Conservation (phyloP, 2,329 filamentous ascomycete species). For the Fusarium verrucosum region DNA sequence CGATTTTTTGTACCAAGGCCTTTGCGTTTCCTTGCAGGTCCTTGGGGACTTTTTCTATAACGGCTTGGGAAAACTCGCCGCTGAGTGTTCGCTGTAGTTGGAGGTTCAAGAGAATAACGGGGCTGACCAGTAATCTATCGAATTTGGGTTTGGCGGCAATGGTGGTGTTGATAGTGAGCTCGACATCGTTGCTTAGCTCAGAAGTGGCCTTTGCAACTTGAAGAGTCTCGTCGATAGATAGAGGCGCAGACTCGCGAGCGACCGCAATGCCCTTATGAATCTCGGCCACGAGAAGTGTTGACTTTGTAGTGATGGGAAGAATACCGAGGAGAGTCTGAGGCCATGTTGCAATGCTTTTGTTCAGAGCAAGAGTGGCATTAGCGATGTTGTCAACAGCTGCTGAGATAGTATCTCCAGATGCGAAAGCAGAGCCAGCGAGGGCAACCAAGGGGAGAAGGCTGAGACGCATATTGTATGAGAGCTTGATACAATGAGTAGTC, state of each 20-base stretch:
- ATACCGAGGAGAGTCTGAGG: conserved; percentile 51
- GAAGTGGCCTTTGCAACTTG: conserved; percentile 51
- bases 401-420: conserved; percentile 49
- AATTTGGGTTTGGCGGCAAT: conserved; percentile 56
- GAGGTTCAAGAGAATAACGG: conserved; percentile 56
- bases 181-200: conserved; percentile 50
- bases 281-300: conserved; percentile 50
- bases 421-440: conserved; percentile 43
- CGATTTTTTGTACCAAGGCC: conserved; percentile 51
- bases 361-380: conserved; percentile 47
- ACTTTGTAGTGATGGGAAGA: conserved; percentile 53
- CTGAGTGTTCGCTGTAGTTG: conserved; percentile 53
- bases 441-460: conserved; percentile 36
- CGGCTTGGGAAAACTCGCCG: conserved; percentile 49
- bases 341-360: conserved; percentile 50
- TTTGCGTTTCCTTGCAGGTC: conserved; percentile 47
- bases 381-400: conserved; percentile 50
- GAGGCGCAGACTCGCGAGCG: conserved; percentile 50
- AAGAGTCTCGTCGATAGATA: conserved; percentile 52
- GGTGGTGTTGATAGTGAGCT: conserved; percentile 51
- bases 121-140: conserved; percentile 53
- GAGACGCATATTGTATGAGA: conserved; percentile 39
- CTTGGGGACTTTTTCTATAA: conserved; percentile 54
- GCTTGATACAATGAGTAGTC: conserved; percentile 24
- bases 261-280: conserved; percentile 52